Conservation (phyloP, 176 grass and related monocot genomes). For the Aegilops longissima region DNA sequence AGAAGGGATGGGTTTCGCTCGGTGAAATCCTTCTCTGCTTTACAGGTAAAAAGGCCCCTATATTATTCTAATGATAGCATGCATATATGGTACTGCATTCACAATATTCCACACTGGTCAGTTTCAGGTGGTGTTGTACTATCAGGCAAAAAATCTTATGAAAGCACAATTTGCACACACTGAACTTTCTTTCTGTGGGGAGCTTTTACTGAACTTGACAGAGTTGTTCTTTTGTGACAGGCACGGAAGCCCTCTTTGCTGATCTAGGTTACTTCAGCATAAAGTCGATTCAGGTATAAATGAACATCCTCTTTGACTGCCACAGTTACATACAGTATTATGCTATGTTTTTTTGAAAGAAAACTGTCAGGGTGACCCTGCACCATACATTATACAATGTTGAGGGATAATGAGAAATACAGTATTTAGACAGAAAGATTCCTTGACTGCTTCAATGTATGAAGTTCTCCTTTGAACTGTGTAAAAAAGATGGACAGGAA, state of each 20-base stretch:
- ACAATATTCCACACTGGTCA: background rate
- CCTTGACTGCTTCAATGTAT: background rate
- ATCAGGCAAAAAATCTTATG: background rate
- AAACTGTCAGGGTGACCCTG: too few species aligned
- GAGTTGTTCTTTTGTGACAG: conserved; percentile 26
- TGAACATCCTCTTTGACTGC: background rate
- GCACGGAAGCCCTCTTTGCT: conserved; percentile 76
- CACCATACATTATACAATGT: background rate
- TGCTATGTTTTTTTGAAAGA: background rate
- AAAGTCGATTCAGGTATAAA: conserved; percentile 68
- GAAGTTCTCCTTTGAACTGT: background rate
- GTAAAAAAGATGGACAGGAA: background rate
- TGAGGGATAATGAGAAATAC: background rate
- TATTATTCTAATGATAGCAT: background rate
- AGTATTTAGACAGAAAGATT: background rate
- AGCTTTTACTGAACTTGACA: background rate
- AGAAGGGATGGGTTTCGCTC: conserved; percentile 65
- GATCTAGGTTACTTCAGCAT: conserved; percentile 76
- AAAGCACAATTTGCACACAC: background rate
- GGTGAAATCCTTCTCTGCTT: conserved; percentile 71
- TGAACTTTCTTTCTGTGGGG: background rate
- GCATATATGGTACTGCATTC: background rate
- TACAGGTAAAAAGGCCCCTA: conserved; percentile 40
- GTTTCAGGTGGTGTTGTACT: background rate
- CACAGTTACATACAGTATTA: background rate